phyloP scores from a whole-genome alignment of 2,329 filamentous ascomycete species.

The Lasiodiplodia hormozganensis region DNA sequence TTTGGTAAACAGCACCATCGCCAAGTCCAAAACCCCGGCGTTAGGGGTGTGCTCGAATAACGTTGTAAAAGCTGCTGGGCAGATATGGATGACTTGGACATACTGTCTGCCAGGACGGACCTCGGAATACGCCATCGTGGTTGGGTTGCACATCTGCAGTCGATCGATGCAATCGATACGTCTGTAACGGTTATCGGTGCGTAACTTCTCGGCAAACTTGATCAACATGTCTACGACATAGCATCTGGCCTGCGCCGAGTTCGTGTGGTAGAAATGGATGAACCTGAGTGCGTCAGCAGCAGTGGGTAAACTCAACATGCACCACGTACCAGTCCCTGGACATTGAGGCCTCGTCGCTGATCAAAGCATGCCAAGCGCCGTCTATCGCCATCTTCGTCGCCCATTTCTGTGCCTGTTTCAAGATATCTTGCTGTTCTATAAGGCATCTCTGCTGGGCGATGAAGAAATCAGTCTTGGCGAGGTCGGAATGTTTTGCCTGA shows the following conservation, averaged over 20 bases:
- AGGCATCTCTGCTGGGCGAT: too few species aligned
- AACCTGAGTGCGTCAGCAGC: background rate
- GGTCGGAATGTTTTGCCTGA: too few species aligned
- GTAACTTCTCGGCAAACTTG: background rate
- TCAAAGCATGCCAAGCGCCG: background rate
- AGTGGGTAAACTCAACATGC: background rate
- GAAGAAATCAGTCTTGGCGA: too few species aligned
- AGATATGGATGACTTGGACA: too few species aligned
- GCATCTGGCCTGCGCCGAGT: background rate
- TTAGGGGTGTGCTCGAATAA: too few species aligned
- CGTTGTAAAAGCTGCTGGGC: too few species aligned
- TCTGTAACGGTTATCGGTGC: accelerated
- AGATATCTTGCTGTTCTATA: too few species aligned
- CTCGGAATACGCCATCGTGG: too few species aligned
- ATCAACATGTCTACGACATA: background rate
- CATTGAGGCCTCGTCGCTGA: too few species aligned
- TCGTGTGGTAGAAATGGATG: background rate
- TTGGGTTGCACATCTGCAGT: background rate
- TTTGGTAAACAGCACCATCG: too few species aligned
- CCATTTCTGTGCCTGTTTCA: background rate
- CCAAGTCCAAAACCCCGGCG: too few species aligned
- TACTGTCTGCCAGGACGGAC: too few species aligned
- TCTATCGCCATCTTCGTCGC: background rate
- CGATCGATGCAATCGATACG: background rate
- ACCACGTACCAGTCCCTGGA: background rate